Evolutionary conservation across 2,329 filamentous ascomycete genomes (phyloP).

Genomic region (Penicillium sclerotigenum): DNA sequence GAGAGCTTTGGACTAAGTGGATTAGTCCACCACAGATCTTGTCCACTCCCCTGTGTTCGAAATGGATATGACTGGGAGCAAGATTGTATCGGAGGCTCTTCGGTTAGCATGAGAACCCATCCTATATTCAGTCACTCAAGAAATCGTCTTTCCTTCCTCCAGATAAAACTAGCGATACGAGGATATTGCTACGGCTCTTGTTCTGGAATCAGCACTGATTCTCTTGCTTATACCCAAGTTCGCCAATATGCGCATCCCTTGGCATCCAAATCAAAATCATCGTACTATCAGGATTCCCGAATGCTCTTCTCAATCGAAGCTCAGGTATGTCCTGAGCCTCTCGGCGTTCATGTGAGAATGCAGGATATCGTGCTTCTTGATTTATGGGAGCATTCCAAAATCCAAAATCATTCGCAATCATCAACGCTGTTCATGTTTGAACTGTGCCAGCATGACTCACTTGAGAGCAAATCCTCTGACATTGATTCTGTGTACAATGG

Average conservation of each 20-base stretch:
- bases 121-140: too few relatives aligned
- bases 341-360: constrained; percentile 9
- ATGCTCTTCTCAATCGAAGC: constrained; percentile 5
- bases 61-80: too few relatives aligned
- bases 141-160: constrained; percentile 7
- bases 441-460: too few relatives aligned
- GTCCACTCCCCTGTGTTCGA: neutral
- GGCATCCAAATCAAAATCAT: neutral
- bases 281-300: neutral
- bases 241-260: too few relatives aligned
- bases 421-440: too few relatives aligned
- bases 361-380: constrained; percentile 9
- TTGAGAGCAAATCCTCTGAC: too few relatives aligned
- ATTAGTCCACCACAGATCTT: neutral
- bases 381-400: too few relatives aligned
- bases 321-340: constrained; percentile 5
- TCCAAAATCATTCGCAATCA: too few relatives aligned
- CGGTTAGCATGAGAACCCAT: neutral
- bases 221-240: constrained; percentile 36
- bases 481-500: neutral
- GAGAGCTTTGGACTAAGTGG: constrained; percentile 5
- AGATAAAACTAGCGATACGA: constrained; percentile 11
- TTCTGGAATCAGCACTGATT: constrained; percentile 7
- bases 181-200: constrained; percentile 2
- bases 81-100: too few relatives aligned